Conservation (phyloP, 768 basidiomycete genomes). For the Boletus vermiculosoides region DNA sequence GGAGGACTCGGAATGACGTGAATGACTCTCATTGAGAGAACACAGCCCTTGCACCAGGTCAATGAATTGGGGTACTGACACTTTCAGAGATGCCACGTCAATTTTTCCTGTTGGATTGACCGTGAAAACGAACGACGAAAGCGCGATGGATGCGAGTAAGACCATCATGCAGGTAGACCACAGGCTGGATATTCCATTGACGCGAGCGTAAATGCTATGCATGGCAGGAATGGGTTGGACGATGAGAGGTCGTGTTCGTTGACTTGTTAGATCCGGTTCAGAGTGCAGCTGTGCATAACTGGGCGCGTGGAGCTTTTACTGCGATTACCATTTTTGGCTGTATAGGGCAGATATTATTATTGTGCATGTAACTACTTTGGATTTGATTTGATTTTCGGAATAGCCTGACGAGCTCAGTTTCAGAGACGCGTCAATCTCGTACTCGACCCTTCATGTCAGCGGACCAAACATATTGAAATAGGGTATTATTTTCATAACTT, state of each 20-base stretch:
- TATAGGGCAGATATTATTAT: neutral
- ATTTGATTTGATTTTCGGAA: neutral
- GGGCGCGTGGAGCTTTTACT: slow-evolving; percentile 5
- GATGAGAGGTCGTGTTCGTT: neutral
- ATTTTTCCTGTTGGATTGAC: slow-evolving; percentile 57
- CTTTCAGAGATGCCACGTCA: slow-evolving; percentile 65
- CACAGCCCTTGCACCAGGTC: slow-evolving; percentile 1
- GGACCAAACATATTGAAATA: neutral
- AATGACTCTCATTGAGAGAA: slow-evolving; percentile 8
- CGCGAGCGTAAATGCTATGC: slow-evolving; percentile 67
- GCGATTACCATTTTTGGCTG: slow-evolving; percentile 9
- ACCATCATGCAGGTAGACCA: slow-evolving; percentile 75
- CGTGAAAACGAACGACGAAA: slow-evolving; percentile 68
- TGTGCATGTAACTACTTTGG: neutral
- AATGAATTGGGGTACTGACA: slow-evolving; percentile 49
- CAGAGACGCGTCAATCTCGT: slow-evolving; percentile 6
- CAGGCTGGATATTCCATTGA: slow-evolving; percentile 73
- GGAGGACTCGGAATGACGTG: slow-evolving; percentile 10
- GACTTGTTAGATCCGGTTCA: neutral
- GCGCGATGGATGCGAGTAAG: slow-evolving; percentile 64
- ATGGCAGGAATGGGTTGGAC: slow-evolving; percentile 36
- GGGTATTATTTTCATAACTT: slow-evolving; percentile 9
- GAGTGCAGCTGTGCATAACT: neutral
- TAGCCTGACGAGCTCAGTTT: neutral
- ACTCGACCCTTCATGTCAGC: slow-evolving; percentile 11